Conservation (phyloP, 2,329 filamentous ascomycete species). For the Fragosphaeria purpurea region DNA sequence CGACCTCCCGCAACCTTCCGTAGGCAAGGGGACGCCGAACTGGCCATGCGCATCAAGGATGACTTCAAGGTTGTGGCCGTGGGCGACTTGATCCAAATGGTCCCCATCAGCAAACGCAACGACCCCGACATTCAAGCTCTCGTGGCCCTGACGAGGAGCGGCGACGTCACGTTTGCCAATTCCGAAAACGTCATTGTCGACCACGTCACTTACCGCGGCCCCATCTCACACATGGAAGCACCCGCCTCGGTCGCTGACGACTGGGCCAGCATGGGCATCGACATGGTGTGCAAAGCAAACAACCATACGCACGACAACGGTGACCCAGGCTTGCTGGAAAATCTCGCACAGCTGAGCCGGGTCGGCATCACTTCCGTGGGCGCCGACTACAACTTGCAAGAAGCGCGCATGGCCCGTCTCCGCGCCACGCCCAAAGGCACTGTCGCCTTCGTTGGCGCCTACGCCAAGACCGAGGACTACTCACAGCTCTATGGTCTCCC, state of each 20-base stretch:
- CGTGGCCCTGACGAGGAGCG: not conserved
- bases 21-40: not conserved
- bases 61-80: not conserved
- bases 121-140: not conserved
- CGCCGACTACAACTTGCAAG: not conserved
- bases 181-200: not conserved
- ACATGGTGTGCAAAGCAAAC: not conserved
- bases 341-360: not conserved
- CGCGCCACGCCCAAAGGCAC: not conserved
- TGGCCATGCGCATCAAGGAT: not conserved
- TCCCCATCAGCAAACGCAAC: not conserved
- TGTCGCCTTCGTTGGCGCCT: not conserved
- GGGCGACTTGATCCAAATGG: not conserved
- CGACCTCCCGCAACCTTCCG: not conserved
- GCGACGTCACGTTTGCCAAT: not conserved
- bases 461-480: not conserved
- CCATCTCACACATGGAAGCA: not conserved
- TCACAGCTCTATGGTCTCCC: not conserved
- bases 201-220: not conserved
- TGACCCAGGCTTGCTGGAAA: not conserved
- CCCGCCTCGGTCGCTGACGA: not conserved
- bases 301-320: not conserved
- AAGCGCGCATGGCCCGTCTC: not conserved
- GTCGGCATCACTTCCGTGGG: not conserved
- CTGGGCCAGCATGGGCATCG: not conserved